phyloP scores from a whole-genome alignment of 345 rosid species.

The Geranium rotundifolium region DNA sequence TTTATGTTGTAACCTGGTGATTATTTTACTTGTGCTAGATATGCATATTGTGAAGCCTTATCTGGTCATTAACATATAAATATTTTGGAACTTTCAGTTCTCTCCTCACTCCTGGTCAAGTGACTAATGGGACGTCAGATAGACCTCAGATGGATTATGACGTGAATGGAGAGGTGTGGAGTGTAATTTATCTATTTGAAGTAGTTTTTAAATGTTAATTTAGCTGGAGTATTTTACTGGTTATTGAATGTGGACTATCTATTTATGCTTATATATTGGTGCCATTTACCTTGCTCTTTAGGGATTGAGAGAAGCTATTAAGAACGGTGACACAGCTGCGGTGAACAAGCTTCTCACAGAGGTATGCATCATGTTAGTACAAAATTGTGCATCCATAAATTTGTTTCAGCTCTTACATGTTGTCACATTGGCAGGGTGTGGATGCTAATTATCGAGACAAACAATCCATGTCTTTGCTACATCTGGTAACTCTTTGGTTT shows the following conservation, averaged over 20 bases:
- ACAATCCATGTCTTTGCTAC: conserved; percentile 86
- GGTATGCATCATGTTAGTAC: conserved; percentile 24
- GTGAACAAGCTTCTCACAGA: conserved; percentile 67
- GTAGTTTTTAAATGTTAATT: too few species aligned
- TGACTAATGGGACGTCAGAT: conserved; percentile 22
- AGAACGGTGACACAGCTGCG: conserved; percentile 70
- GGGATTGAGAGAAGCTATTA: conserved; percentile 96
- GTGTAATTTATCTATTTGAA: conserved; percentile 6
- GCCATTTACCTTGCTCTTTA: conserved; percentile 9
- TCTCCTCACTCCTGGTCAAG: conserved; percentile 42
- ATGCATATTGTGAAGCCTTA: too few species aligned
- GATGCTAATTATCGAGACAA: conserved; percentile 86
- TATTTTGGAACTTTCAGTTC: conserved; percentile 31
- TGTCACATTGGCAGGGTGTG: conserved; percentile 40
- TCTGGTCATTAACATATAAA: too few species aligned
- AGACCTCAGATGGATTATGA: conserved; percentile 64
- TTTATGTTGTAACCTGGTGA: too few species aligned
- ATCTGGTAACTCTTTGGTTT: conserved; percentile 32
- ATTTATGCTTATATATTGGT: too few species aligned
- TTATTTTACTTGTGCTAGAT: too few species aligned
- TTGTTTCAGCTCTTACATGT: too few species aligned
- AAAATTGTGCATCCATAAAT: too few species aligned
- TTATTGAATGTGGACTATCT: too few species aligned
- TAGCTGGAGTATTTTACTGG: too few species aligned
- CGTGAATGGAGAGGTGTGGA: conserved; percentile 66